Evolutionary conservation across 768 basidiomycete species (phyloP).

Genomic region (Amanita molliuscula): DNA sequence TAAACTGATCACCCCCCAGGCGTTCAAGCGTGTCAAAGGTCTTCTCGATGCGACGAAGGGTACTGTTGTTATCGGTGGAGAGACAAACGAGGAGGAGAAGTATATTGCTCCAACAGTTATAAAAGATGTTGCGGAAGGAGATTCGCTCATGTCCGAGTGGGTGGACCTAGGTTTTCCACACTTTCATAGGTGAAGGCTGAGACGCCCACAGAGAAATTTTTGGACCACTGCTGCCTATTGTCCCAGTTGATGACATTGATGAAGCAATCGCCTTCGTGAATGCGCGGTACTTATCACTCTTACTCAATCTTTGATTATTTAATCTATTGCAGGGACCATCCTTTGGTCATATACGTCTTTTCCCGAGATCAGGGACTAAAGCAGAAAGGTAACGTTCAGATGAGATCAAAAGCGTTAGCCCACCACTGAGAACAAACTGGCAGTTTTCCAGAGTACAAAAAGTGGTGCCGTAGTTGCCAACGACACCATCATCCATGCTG

Average conservation of each 20-base stretch:
- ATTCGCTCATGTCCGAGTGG: conserved; percentile 5
- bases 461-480: conserved; percentile 67
- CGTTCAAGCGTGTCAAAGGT: conserved; percentile 25
- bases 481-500: conserved; percentile 54
- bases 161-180: neutral
- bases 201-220: conserved; percentile 57
- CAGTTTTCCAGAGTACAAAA: conserved; percentile 61
- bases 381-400: conserved; percentile 38
- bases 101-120: conserved; percentile 6
- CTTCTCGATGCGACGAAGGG: conserved; percentile 5
- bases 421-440: neutral
- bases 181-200: neutral
- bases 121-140: neutral
- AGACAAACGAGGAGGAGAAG: conserved; percentile 3
- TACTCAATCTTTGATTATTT: neutral
- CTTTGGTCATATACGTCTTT: conserved; percentile 74
- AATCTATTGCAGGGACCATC: conserved; percentile 42
- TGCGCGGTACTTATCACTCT: conserved; percentile 27
- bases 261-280: conserved; percentile 66
- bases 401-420: neutral
- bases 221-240: conserved; percentile 69
- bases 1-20: conserved; percentile 42
- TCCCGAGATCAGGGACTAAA: conserved; percentile 48
- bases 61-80: conserved; percentile 5
- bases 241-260: conserved; percentile 61